Conservation (phyloP, 1,139 yeast genomes). For the Pichia sp. region DNA sequence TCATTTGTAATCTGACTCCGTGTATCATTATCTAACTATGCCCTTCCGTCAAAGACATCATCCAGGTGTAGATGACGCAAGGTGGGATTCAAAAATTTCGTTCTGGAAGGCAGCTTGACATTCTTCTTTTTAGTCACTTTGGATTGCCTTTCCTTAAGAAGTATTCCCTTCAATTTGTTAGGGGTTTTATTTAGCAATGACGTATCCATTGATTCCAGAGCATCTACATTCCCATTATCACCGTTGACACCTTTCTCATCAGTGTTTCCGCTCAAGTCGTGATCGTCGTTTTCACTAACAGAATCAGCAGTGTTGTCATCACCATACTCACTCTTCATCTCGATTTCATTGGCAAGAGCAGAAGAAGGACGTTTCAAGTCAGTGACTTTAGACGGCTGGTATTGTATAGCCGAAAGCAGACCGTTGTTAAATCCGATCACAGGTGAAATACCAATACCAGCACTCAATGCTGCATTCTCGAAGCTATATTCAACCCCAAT, state of each 20-base stretch:
- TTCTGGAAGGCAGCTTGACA: background rate
- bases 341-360: background rate
- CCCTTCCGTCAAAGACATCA: constrained; percentile 16
- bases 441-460: constrained; percentile 17
- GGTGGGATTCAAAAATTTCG: constrained; percentile 21
- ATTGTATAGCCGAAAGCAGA: constrained; percentile 17
- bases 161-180: constrained; percentile 9
- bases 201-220: background rate
- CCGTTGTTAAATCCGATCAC: constrained; percentile 21
- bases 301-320: background rate
- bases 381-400: constrained; percentile 4
- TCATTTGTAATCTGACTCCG: background rate
- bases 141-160: constrained; percentile 8
- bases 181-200: background rate
- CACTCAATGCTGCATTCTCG: constrained; percentile 11
- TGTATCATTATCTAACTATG: constrained; percentile 2
- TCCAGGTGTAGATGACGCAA: constrained; percentile 22
- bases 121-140: constrained; percentile 9
- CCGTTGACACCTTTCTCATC: background rate
- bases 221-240: background rate
- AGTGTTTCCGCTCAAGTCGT: background rate
- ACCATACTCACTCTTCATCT: background rate
- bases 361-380: background rate
- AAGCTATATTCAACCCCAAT: constrained; percentile 12
- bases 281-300: background rate